Conservation (phyloP, 2,329 filamentous ascomycete genomes). For the Escovopsis weberi region DNA sequence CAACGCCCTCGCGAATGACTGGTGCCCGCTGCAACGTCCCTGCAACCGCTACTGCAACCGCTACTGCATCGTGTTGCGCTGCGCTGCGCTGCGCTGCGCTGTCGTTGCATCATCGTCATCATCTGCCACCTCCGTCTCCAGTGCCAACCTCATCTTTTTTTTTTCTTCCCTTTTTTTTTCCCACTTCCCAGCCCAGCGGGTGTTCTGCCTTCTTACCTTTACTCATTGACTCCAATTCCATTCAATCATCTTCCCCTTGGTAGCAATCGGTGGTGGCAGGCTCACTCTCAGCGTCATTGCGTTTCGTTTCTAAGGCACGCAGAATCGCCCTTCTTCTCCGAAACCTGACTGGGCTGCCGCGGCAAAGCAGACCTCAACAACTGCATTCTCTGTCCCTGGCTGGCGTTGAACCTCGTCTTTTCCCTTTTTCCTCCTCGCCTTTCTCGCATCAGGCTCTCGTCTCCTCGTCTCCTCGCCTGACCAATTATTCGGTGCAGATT, state of each 20-base stretch:
- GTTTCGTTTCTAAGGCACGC: background rate
- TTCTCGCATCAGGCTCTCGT: conserved; percentile 6
- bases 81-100: background rate
- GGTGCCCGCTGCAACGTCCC: no score
- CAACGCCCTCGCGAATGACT: no score
- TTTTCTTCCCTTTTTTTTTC: background rate
- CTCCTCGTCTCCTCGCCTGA: no score
- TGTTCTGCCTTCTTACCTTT: background rate
- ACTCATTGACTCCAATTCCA: no score
- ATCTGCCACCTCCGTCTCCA: background rate
- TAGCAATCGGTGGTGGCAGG: background rate
- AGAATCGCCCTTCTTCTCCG: background rate
- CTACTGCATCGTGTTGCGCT: background rate
- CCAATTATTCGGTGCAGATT: no score
- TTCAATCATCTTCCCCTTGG: background rate
- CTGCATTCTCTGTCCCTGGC: conserved; percentile 2
- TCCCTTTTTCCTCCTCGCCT: conserved; percentile 8
- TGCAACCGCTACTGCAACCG: no score
- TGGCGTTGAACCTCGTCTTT: conserved; percentile 2
- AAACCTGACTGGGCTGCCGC: conserved; percentile 5
- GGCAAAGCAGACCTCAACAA: conserved; percentile 2
- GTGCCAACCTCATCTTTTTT: background rate
- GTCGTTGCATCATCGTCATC: background rate
- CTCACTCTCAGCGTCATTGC: background rate
- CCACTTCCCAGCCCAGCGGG: background rate